phyloP scores from a whole-genome alignment of 345 rosid species.

The Cardamine chenopodiifolia region DNA sequence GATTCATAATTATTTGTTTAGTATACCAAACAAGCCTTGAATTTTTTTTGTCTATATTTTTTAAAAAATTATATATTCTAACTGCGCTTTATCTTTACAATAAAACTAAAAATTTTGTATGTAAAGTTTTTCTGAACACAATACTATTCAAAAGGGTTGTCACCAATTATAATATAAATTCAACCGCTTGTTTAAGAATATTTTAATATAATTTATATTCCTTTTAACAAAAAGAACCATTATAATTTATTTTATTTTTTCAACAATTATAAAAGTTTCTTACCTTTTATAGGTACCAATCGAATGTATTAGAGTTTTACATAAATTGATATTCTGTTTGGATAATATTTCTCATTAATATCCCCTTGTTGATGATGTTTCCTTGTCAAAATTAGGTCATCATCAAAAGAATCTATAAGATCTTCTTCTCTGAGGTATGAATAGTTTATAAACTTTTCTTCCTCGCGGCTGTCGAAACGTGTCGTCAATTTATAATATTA shows the following conservation, averaged over 20 bases:
- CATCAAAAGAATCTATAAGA: constrained; percentile 38
- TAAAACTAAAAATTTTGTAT: neutral
- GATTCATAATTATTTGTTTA: neutral
- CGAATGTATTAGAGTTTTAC: neutral
- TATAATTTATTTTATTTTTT: neutral
- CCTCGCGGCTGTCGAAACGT: constrained; percentile 40
- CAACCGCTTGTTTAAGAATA: neutral
- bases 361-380: constrained; percentile 23
- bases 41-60: neutral
- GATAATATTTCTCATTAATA: constrained; percentile 12
- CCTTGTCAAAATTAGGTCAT: constrained; percentile 37
- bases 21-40: neutral
- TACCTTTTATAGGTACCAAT: neutral
- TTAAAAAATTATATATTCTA: neutral
- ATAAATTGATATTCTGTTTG: constrained; percentile 8
- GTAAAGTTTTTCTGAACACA: neutral
- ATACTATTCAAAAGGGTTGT: neutral
- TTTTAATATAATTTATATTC: no score
- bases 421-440: constrained; percentile 23
- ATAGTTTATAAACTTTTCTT: constrained; percentile 19
- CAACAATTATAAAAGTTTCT: neutral
- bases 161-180: neutral
- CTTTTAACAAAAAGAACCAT: neutral
- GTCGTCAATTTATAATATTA: neutral
- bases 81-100: neutral